Base-by-base conservation (phyloP, 2,329 filamentous ascomycete genomes). In the Fusarium subtropicale region DNA sequence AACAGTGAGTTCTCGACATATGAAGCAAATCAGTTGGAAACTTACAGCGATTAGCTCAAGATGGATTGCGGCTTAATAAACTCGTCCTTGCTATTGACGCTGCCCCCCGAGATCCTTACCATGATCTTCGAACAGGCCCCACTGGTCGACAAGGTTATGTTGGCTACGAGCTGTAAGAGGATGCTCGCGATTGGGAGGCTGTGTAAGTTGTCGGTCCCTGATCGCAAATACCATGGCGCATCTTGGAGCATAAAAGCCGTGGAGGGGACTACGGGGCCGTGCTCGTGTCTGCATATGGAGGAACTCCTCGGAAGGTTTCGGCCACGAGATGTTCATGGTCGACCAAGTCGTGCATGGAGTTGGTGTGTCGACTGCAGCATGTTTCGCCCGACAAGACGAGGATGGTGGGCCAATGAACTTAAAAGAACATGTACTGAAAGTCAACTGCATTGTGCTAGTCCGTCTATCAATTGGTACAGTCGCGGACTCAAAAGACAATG, bases 81-180 rank as follows among this genome's bases (percentile, higher is more conserved):
- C 28, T 61, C 38, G 18, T 51, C 66, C 33, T 31, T 60, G 0
- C 54, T 76, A 10, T 54, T 73, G 24, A 63, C 39, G n/a, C 59
- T 77, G 3, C 76, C 76, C 11, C 55, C 68, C 18, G 76, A 77
- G 30, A 69, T 76, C 45, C 56, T 77, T n/a, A 52, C 66, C 26
- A 61, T 69, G 6, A 71, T 77, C 38, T 73, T 72, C 39, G 38
- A 48, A 5, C 58, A 71, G 18, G 55, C 66, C 10, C 31, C 44
- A 7, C 33, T 46, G 24, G 46, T 59, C 16, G 70, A 75, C 46
- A 55, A 48, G 31, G 48, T 73, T 16, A 55, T 64, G 52, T 60
- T 75, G 24, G 70, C 58, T 11, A 56, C 70, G 56, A 69, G 63
- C 28, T 75, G 64, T 59, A 76, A 72, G 52, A 48, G 47, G 36